Conservation (phyloP, 495 filamentous ascomycete species). For the Tuber aestivum region DNA sequence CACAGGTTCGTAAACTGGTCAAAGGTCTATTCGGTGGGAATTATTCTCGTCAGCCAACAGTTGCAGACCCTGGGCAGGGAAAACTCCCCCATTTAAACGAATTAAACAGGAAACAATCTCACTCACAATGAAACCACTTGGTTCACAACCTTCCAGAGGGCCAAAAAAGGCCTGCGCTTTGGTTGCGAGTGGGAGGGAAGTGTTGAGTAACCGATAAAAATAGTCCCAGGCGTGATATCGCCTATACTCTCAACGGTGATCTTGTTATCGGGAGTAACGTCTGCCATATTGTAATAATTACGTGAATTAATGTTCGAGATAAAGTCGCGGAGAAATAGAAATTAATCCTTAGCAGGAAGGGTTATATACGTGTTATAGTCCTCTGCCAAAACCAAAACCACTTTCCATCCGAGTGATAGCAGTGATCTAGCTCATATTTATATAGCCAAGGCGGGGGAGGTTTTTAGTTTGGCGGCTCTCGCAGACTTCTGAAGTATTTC, state of each 20-base stretch:
- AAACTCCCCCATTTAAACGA: too few relatives aligned
- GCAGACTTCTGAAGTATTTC: neutral
- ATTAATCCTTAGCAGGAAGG: neutral
- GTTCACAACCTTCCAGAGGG: neutral
- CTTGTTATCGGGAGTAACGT: neutral
- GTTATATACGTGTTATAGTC: neutral
- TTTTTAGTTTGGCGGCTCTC: neutral
- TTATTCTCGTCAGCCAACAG: neutral
- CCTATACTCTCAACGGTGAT: neutral
- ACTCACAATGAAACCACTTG: neutral
- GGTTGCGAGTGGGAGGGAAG: neutral
- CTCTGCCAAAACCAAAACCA: neutral
- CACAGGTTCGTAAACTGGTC: neutral
- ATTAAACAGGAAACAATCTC: neutral
- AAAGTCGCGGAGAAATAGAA: neutral
- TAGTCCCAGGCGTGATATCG: neutral
- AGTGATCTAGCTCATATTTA: neutral
- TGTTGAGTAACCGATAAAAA: neutral
- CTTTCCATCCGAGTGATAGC: neutral
- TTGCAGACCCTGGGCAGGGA: neutral
- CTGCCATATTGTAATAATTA: neutral
- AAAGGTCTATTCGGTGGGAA: neutral
- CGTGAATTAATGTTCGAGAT: neutral
- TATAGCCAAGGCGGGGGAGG: neutral
- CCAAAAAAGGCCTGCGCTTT: neutral